Evolutionary conservation across 2,329 filamentous ascomycete species (phyloP), one percentile per base, ranked within the genome.

Genomic region (Apiospora arundinis): DNA sequence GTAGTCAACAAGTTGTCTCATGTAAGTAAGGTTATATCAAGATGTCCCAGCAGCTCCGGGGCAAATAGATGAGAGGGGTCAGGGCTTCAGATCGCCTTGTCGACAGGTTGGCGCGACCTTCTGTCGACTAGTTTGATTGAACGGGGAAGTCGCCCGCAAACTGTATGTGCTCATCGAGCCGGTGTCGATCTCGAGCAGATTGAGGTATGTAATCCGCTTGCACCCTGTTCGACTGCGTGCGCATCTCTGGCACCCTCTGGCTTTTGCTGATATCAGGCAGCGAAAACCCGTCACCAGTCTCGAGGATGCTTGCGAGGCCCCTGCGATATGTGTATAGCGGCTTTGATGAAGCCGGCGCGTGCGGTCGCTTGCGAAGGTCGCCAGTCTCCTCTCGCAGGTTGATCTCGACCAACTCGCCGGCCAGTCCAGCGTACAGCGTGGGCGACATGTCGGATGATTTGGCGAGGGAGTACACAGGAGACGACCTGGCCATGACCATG

Each of bases 351-450:
- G 23, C 66, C 25, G 72, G 32, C n/a, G 11, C 67, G 32, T n/a
- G n/a, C 37, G 18, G 14, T 52, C 56, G 12, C 12, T 23, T 23
- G 44, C 65, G 28, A 25, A 23, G 23, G 28, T 48, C 48, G 28
- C n/a, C 68, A 69, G 49, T 70, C 68, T 70, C 71, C 49, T 74
- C 75, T 49, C 78, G 76, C 21, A 84, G 75, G 25, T 72, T 78
- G 16, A 84, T 81, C 73, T 89, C 86, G 8, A 85, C 79, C 2
- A 89, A 78, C 7, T 81, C 82, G 12, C 85, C 86, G 5, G 84
- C 82, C 14, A 88, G 78, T 2, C 87, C 87, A 16, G 84, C 82
- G 77, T 87, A 89, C 60, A 89, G 81, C 9, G 82, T 84, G 4
- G 83, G 82, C 0, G 86, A 85, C 6, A 83, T 67, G 69, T 87